A percentile compares a stretch with the other conserved stretches of the same genome.
These are phyloP conservation scores for Fraxinus xanthoxyloides DNA, from an alignment of 305 asterid genomes.

Conservation along the genomic window DNA sequence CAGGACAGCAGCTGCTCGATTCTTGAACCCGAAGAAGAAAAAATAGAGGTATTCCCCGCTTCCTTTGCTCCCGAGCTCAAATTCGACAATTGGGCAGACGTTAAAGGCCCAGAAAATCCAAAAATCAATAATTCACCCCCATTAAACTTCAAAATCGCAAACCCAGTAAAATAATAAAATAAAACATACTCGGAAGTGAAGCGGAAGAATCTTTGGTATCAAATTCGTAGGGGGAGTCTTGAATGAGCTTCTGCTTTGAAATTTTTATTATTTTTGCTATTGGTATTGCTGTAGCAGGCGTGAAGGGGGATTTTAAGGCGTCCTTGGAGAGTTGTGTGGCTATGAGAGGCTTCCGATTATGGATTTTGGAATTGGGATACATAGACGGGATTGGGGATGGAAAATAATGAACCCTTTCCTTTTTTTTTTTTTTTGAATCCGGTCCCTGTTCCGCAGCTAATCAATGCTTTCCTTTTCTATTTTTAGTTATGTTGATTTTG, in stretches of 20 bases:
- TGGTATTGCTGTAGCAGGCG: slow-evolving; percentile 32
- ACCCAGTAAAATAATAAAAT: not conserved
- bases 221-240: slow-evolving; percentile 41
- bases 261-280: slow-evolving; percentile 28
- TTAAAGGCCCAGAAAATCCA: slow-evolving; percentile 66
- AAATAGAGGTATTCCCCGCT: too few relatives aligned
- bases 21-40: too few relatives aligned
- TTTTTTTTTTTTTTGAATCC: too few relatives aligned
- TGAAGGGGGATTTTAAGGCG: slow-evolving; percentile 36
- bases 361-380: slow-evolving; percentile 20
- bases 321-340: slow-evolving; percentile 27
- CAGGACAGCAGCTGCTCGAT: too few relatives aligned
- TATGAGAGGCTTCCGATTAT: slow-evolving; percentile 20
- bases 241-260: slow-evolving; percentile 43
- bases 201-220: slow-evolving; percentile 53
- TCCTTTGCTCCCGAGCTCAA: slow-evolving; percentile 63
- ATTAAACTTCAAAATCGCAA: not conserved
- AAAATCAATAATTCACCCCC: slow-evolving; percentile 2
- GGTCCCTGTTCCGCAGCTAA: too few relatives aligned
- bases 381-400: slow-evolving; percentile 39
- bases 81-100: slow-evolving; percentile 70
- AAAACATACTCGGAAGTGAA: slow-evolving; percentile 62
- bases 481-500: too few relatives aligned
- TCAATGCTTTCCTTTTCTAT: too few relatives aligned
- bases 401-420: too few relatives aligned